A percentile compares a stretch with the other conserved stretches of the same genome.
Conservation (phyloP, 352 stramenopile species). For the Phytophthora rubi region DNA sequence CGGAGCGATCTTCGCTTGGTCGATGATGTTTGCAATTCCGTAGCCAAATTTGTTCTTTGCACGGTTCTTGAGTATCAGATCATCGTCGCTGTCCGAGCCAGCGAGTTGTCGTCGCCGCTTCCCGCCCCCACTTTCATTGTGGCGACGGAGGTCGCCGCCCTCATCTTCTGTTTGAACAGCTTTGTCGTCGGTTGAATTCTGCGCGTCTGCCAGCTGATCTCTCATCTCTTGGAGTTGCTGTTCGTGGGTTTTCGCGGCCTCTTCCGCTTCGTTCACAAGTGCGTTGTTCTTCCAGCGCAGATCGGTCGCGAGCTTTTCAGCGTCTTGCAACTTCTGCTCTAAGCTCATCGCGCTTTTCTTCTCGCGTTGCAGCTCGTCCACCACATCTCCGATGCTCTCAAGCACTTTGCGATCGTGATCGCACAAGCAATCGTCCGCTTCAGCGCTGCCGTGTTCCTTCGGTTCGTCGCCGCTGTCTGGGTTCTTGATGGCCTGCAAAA, state of each 20-base stretch:
- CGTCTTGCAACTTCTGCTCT: constrained; percentile 49
- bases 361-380: constrained; percentile 56
- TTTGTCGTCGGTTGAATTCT: constrained; percentile 45
- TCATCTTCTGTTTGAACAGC: constrained; percentile 55
- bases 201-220: constrained; percentile 40
- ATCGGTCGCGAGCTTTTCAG: constrained; percentile 51
- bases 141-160: constrained; percentile 24
- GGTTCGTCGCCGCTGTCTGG: constrained; percentile 14
- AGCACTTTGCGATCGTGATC: constrained; percentile 73
- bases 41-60: constrained; percentile 69
- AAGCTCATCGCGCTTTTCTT: constrained; percentile 44
- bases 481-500: constrained; percentile 34
- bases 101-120: constrained; percentile 37
- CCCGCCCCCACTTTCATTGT: constrained; percentile 22
- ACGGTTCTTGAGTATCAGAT: constrained; percentile 63
- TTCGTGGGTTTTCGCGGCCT: constrained; percentile 35
- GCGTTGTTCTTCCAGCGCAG: constrained; percentile 67
- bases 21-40: constrained; percentile 80
- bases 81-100: constrained; percentile 43
- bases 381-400: constrained; percentile 52
- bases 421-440: constrained; percentile 55
- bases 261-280: constrained; percentile 51
- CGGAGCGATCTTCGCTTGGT: constrained; percentile 71
- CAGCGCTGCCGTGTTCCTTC: not conserved
- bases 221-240: constrained; percentile 47